Evolutionary conservation across 1,284 basidiomycete species (phyloP).

Genomic region (Exobasidium rhododendri): DNA sequence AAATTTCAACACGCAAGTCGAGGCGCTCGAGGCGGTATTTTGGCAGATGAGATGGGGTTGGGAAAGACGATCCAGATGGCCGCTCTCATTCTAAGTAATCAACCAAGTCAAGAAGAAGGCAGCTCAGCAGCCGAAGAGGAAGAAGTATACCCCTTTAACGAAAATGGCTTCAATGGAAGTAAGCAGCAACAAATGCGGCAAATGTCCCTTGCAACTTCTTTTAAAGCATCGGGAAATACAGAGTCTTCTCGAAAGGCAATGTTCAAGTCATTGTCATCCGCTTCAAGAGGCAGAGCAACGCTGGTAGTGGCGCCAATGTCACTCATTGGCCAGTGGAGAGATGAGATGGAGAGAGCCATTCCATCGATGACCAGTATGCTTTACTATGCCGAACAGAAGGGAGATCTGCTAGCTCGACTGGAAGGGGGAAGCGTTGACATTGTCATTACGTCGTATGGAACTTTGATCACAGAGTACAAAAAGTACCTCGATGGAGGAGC

Average conservation of each 20-base stretch:
- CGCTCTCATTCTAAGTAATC: slow-evolving; percentile 78
- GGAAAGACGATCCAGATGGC: slow-evolving; percentile 97
- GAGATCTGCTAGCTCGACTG: slow-evolving; percentile 67
- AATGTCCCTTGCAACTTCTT: slow-evolving; percentile 39
- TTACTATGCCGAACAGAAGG: slow-evolving; percentile 72
- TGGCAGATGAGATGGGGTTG: slow-evolving; percentile 81
- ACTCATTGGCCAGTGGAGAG: slow-evolving; percentile 82
- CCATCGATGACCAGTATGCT: slow-evolving; percentile 9
- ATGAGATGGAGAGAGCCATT: slow-evolving; percentile 68
- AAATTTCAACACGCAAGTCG: slow-evolving; percentile 79
- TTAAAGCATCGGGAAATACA: slow-evolving; percentile 25
- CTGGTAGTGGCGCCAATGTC: slow-evolving; percentile 91
- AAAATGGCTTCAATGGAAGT: slow-evolving; percentile 16
- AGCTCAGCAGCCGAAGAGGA: slow-evolving; percentile 19
- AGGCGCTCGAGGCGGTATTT: slow-evolving; percentile 76
- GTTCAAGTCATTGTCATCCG: slow-evolving; percentile 22
- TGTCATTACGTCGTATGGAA: slow-evolving; percentile 83
- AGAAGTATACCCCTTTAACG: background rate
- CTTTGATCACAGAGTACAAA: slow-evolving; percentile 45
- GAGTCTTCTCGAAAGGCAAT: slow-evolving; percentile 19
- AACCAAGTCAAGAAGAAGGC: slow-evolving; percentile 22
- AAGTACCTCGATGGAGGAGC: slow-evolving; percentile 30
- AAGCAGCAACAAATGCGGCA: slow-evolving; percentile 18
- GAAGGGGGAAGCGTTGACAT: slow-evolving; percentile 63
- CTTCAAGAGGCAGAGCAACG: slow-evolving; percentile 60